Conservation (phyloP, 2,329 filamentous ascomycete species). For the Xylariaceae sp. region DNA sequence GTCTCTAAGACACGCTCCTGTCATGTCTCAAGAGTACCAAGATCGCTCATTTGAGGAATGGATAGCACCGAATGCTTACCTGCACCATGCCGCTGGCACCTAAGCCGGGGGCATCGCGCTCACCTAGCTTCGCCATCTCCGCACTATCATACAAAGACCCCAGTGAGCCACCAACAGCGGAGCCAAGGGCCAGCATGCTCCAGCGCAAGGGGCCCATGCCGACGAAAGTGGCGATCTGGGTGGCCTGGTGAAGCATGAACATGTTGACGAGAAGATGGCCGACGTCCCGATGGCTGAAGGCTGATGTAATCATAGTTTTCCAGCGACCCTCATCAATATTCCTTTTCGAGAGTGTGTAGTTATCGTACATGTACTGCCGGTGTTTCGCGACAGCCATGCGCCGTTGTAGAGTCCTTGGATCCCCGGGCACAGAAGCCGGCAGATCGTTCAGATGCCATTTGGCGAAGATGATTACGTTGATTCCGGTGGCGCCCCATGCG, state of each 20-base stretch:
- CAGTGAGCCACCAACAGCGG: constrained; percentile 16
- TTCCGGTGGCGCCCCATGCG: constrained; percentile 5
- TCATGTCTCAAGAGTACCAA: no score
- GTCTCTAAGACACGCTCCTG: no score
- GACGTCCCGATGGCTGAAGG: constrained; percentile 19
- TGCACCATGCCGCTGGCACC: constrained; percentile 25
- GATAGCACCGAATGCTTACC: no score
- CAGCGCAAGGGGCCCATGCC: constrained; percentile 15
- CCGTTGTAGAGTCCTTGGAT: no score
- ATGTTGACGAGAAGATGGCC: constrained; percentile 23
- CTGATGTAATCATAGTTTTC: constrained; percentile 21
- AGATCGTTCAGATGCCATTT: constrained; percentile 4
- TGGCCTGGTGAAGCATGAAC: constrained; percentile 16
- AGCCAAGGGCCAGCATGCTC: constrained; percentile 16
- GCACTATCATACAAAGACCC: constrained; percentile 13
- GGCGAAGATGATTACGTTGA: constrained; percentile 7
- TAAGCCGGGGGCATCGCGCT: constrained; percentile 8
- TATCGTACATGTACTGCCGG: constrained; percentile 14
- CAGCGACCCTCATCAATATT: constrained; percentile 23
- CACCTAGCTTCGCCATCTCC: constrained; percentile 5
- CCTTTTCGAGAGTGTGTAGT: constrained; percentile 18
- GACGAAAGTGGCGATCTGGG: constrained; percentile 8
- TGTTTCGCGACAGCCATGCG: no score
- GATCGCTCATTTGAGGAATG: no score
- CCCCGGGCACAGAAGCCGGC: no score